Base-by-base conservation (phyloP, 164 flowering plant species). In the Echeveria elegans region DNA sequence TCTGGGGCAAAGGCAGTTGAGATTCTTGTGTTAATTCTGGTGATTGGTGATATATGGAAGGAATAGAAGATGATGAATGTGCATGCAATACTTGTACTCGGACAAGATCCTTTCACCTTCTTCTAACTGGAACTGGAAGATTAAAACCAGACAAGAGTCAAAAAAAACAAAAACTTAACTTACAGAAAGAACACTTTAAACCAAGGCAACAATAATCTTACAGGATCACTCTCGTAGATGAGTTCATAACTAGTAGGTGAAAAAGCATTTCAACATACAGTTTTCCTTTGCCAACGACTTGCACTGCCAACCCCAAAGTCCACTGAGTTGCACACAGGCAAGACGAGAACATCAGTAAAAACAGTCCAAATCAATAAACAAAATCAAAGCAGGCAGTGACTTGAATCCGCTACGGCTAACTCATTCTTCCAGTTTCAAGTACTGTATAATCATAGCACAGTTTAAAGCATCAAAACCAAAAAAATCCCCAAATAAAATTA, bases 21-120 rank as follows among this genome's bases (percentile, higher is more conserved):
- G n/a, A n/a, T n/a, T n/a, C n/a, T n/a, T n/a, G n/a, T n/a, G n/a
- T n/a, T n/a, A n/a, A n/a, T n/a, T n/a, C n/a, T n/a, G n/a, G n/a
- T n/a, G n/a, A n/a, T n/a, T n/a, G n/a, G n/a, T n/a, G n/a, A n/a
- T n/a, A n/a, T n/a, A 60, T 29, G 64, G 14, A 4, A 18, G 32
- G 43, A 23, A n/a, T 26, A 16, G 23, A 19, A 36, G 6, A 16
- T 10, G 4, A 84, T 79, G 90, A 96, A 76, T 92, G 75, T 87
- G 77, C 90, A 90, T 76, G 47, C 98, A 93, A 72, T 82, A 90
- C 74, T 90, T 93, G 81, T 69, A 93, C 80, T 93, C 96, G 78
- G 28, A 77, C 36, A 66, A 73, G 80, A 76, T 93, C 98, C 67
- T 82, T 78, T 93, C 98, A 63, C 98, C 98, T 87, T 90, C 98